These are phyloP conservation scores for Wickerhamomyces strasburgensis DNA, from an alignment of 805 yeast genomes.

Conservation along the genomic window DNA sequence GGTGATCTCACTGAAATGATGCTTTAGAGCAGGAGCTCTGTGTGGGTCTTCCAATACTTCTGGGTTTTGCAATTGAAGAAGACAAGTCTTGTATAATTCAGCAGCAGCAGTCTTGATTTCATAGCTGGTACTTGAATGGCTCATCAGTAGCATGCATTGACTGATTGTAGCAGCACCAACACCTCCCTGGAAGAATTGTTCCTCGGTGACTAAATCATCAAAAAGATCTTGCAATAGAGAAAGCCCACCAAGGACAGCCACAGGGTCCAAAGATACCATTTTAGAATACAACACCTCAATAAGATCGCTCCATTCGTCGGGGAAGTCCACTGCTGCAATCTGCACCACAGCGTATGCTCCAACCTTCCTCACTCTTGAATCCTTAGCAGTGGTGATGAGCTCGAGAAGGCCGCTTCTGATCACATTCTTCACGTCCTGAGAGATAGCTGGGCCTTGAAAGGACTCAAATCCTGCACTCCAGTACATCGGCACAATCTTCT, in stretches of 20 bases:
- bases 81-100: constrained; percentile 47
- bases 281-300: constrained; percentile 43
- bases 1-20: constrained; percentile 20
- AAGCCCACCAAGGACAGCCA: constrained; percentile 18
- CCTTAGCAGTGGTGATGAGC: constrained; percentile 39
- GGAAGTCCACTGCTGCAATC: constrained; percentile 84
- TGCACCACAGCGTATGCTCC: constrained; percentile 75
- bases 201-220: constrained; percentile 82
- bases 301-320: constrained; percentile 92
- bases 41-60: constrained; percentile 36
- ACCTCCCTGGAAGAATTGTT: constrained; percentile 76
- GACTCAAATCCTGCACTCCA: constrained; percentile 86
- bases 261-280: constrained; percentile 20
- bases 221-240: constrained; percentile 68
- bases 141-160: constrained; percentile 42
- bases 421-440: constrained; percentile 43
- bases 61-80: constrained; percentile 48
- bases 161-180: constrained; percentile 52
- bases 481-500: constrained; percentile 59
- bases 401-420: constrained; percentile 49
- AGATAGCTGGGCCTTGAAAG: constrained; percentile 61
- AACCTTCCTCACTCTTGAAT: constrained; percentile 58
- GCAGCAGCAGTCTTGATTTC: constrained; percentile 45
- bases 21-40: constrained; percentile 27
- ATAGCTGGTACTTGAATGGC: constrained; percentile 24